Conservation (phyloP, 108 stramenopile genomes). For the Chaetoceros tenuissimus region DNA sequence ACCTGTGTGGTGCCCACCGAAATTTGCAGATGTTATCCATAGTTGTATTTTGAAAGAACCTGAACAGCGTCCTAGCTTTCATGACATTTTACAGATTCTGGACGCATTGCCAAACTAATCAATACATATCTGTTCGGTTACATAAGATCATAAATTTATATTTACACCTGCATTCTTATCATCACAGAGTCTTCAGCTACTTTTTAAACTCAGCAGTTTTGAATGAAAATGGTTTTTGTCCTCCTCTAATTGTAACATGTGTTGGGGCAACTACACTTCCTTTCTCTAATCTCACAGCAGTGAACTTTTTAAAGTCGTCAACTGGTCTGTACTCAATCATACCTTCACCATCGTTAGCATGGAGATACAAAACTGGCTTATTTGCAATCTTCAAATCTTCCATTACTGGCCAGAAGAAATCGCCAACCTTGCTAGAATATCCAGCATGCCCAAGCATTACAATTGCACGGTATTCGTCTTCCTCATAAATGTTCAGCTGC, state of each 20-base stretch:
- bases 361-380: conserved; percentile 58
- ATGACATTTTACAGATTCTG: conserved; percentile 49
- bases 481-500: conserved; percentile 14
- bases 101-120: conserved; percentile 45
- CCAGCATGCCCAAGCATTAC: conserved; percentile 70
- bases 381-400: conserved; percentile 18
- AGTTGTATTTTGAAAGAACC: conserved; percentile 67
- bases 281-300: neutral
- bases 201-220: neutral
- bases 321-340: neutral
- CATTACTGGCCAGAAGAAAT: conserved; percentile 45
- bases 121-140: neutral
- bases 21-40: conserved; percentile 56
- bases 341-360: conserved; percentile 36
- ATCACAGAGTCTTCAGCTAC: conserved; percentile 1
- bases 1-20: conserved; percentile 79
- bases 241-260: neutral
- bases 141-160: neutral
- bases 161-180: neutral
- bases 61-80: conserved; percentile 56
- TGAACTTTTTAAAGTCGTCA: neutral
- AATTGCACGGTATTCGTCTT: conserved; percentile 38
- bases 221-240: neutral
- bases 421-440: conserved; percentile 40
- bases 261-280: neutral